Conservation (phyloP, 805 yeast genomes). For the Suhomyces prunicola region DNA sequence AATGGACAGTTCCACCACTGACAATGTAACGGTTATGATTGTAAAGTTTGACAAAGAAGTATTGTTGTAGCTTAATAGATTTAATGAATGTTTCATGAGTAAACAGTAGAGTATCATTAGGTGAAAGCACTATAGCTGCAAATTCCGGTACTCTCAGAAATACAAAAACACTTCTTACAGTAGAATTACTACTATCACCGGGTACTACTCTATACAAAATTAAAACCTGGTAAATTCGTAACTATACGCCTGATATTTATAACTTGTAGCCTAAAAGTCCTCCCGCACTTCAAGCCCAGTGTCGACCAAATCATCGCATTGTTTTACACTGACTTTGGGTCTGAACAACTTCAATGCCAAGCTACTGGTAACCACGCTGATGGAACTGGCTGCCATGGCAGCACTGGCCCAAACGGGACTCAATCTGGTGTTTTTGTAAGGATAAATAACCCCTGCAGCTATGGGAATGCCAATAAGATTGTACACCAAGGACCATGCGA, state of each 20-base stretch:
- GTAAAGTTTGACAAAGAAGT: constrained; percentile 52
- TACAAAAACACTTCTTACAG: too few relatives aligned
- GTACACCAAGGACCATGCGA: constrained; percentile 58
- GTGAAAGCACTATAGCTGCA: too few relatives aligned
- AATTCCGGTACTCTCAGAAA: too few relatives aligned
- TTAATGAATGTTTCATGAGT: neutral
- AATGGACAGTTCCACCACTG: constrained; percentile 75
- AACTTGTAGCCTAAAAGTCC: neutral
- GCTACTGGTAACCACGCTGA: constrained; percentile 58
- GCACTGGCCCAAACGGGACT: constrained; percentile 67
- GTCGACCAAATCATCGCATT: neutral
- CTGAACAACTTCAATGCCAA: constrained; percentile 47
- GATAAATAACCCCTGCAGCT: constrained; percentile 66
- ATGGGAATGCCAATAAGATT: constrained; percentile 58
- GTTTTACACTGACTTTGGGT: constrained; percentile 27
- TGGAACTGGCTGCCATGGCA: constrained; percentile 60
- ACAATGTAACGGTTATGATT: constrained; percentile 92
- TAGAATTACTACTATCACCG: too few relatives aligned
- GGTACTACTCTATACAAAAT: too few relatives aligned
- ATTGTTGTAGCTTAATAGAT: constrained; percentile 16
- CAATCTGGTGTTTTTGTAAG: constrained; percentile 49
- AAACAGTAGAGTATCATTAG: too few relatives aligned
- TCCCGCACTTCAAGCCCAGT: constrained; percentile 9
- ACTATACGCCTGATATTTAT: too few relatives aligned
- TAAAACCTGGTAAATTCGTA: too few relatives aligned